Conservation (phyloP, 441 rosid species). For the Eruca vesicaria region DNA sequence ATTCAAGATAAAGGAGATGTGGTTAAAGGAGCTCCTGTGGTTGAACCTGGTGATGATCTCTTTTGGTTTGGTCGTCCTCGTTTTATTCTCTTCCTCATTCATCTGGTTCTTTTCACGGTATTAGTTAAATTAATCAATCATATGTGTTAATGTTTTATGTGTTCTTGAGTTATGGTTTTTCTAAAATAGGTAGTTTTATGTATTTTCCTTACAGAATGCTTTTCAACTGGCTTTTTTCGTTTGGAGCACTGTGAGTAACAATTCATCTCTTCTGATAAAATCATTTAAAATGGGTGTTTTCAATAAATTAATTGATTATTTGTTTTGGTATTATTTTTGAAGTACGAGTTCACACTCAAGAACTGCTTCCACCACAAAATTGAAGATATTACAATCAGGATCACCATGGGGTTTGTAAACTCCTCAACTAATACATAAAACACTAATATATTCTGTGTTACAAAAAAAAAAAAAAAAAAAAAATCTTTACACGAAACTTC, state of each 20-base stretch:
- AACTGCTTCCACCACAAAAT: conserved; percentile 63
- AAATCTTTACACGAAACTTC: neutral
- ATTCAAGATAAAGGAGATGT: conserved; percentile 90
- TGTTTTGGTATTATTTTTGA: neutral
- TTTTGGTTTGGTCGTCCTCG: conserved; percentile 96
- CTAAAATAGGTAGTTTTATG: neutral
- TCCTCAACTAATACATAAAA: neutral
- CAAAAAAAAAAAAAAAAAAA: no score
- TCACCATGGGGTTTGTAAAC: conserved; percentile 74
- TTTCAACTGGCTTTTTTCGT: conserved; percentile 85
- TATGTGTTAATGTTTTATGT: neutral
- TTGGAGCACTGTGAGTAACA: conserved; percentile 52
- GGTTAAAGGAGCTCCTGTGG: conserved; percentile 89
- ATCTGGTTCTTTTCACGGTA: conserved; percentile 87
- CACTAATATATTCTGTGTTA: neutral
- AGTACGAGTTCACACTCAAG: conserved; percentile 49
- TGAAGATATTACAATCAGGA: conserved; percentile 62
- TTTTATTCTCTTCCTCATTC: conserved; percentile 80
- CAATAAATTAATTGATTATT: neutral
- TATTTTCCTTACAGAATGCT: conserved; percentile 45
- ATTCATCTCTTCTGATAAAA: neutral
- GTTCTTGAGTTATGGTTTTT: neutral
- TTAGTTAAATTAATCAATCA: neutral
- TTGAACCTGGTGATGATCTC: conserved; percentile 82
- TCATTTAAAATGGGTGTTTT: neutral